phyloP scores from a whole-genome alignment of 78 protist species.

The Protostelium mycophagum region DNA sequence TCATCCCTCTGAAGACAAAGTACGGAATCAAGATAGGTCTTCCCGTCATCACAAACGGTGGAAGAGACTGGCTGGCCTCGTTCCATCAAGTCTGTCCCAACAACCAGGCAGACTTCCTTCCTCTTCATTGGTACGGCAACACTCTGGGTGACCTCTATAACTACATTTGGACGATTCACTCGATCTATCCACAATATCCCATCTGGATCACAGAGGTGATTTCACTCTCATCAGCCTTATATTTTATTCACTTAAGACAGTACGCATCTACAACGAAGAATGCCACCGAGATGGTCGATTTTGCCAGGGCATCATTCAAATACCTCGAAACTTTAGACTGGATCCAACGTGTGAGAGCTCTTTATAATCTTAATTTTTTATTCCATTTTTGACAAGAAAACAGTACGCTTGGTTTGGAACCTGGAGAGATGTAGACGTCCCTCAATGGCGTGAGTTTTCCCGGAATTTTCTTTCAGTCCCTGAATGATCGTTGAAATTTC shows the following conservation, averaged over 20 bases:
- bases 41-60: not conserved
- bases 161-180: not conserved
- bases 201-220: conserved; percentile 1
- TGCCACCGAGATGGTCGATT: not conserved
- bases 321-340: not conserved
- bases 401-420: not conserved
- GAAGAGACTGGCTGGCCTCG: not conserved
- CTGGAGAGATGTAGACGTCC: not conserved
- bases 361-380: no score
- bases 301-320: not conserved
- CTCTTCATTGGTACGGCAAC: not conserved
- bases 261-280: not conserved
- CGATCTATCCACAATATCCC: not conserved
- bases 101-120: not conserved
- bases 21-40: not conserved
- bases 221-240: no score
- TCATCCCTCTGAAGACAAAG: not conserved
- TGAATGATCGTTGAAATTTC: not conserved
- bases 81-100: not conserved
- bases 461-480: not conserved
- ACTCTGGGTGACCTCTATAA: not conserved
- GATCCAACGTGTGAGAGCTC: not conserved
- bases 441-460: not conserved
- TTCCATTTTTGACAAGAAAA: not conserved
- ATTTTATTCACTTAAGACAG: no score